phyloP scores from a whole-genome alignment of 2,329 filamentous ascomycete species.

The Aspergillus awamori region DNA sequence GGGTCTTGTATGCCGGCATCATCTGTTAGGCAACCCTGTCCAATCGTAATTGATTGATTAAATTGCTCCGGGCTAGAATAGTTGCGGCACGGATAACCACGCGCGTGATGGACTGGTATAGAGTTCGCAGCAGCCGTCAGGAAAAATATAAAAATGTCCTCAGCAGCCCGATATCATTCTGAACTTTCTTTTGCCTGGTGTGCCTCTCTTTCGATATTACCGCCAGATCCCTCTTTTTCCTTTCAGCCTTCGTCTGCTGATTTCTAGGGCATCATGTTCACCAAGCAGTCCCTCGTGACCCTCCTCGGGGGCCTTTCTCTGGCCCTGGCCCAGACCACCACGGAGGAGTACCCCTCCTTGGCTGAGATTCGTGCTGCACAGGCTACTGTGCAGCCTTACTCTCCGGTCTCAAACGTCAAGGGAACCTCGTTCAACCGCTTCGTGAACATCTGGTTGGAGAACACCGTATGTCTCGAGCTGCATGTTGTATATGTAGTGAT shows the following conservation, averaged over 20 bases:
- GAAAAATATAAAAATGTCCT: constrained; percentile 1
- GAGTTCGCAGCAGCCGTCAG: background rate
- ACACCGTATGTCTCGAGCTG: constrained; percentile 55
- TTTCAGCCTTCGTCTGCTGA: background rate
- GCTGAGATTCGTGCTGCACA: constrained; percentile 33
- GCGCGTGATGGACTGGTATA: background rate
- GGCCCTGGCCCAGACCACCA: constrained; percentile 26
- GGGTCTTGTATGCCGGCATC: background rate
- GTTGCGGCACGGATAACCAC: background rate
- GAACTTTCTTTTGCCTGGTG: background rate
- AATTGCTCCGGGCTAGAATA: background rate
- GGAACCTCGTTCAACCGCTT: constrained; percentile 75
- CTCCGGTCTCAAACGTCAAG: constrained; percentile 65
- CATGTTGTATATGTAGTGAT: background rate
- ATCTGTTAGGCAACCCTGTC: background rate
- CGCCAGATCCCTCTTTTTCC: background rate
- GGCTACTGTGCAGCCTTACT: constrained; percentile 63
- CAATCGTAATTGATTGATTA: constrained; percentile 13
- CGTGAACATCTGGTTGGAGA: constrained; percentile 76
- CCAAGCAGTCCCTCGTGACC: constrained; percentile 23
- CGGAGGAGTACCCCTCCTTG: constrained; percentile 28
- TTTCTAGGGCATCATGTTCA: constrained; percentile 21
- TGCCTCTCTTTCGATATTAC: background rate
- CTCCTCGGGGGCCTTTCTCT: constrained; percentile 28
- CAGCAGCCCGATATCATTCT: background rate